Base-by-base conservation (phyloP, 148 eudicot genomes). In the Hydrangea macrophylla region DNA sequence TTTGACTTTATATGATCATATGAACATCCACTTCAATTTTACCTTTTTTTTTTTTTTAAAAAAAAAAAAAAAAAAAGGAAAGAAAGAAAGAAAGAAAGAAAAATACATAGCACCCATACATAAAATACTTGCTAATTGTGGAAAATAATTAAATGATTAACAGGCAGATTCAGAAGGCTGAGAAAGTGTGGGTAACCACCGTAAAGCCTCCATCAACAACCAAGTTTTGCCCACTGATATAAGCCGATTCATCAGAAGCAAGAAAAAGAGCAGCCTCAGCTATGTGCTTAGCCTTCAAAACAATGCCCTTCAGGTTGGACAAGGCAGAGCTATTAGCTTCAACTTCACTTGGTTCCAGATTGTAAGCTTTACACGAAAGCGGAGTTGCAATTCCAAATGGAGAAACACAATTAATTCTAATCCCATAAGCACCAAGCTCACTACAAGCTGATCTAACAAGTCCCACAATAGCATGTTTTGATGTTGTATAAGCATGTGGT, bases 331-430 rank as follows among this genome's bases (percentile, higher is more conserved):
- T 65, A 22, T 36, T 42, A 5, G 80, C 76, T 60, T 92, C 93
- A 0, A 87, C 56, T 22, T 73, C 68, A 32, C 66, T 72, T 2
- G 89, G 75, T 31, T 83, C 79, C 70, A 78, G 0, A 7, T 79
- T 75, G 13, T 81, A 92, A 3, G 84, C 81, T 0, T 65, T 58
- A 30, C 92, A 80, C 23, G 82, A 58, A 33, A 88, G 73, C 0
- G 98, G 98, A 4, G 98, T 92, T 0, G 81, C 92, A 13, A 92
- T 79, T 25, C 96, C 96, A 55, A 76, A 92, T 0, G 98, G 98
- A 3, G 96, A 90, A 7, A 92, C 33, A 18, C 81, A 76, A 56
- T 92, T 92, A 13, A 92, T 87, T 26, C 96, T 67, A 2, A 92
- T 90, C 67, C 96, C 98, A 40, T 88, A 56, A 28, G 5, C 68